Conservation (phyloP, 23 red algal species). For the Gracilariopsis chorda region DNA sequence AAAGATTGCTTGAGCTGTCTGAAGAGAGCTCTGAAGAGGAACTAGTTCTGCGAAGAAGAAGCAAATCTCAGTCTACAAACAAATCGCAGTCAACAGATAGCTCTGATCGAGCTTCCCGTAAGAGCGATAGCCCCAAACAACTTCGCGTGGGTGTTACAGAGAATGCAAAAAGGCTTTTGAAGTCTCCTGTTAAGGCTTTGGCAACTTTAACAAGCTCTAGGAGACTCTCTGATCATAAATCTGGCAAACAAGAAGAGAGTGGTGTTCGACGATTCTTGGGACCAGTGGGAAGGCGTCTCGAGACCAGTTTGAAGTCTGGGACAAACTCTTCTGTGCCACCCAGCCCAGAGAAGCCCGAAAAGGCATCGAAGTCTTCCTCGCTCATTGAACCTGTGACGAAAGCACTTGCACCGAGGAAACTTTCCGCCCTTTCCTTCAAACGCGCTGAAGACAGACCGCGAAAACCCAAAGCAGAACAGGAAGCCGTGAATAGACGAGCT, state of each 20-base stretch:
- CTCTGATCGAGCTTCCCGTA: background rate
- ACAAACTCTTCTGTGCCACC: background rate
- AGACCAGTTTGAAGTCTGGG: background rate
- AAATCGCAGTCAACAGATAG: background rate
- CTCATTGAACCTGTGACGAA: background rate
- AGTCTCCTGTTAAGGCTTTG: slow-evolving; percentile 4
- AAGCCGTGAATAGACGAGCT: background rate
- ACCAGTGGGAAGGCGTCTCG: background rate
- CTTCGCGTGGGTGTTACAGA: background rate
- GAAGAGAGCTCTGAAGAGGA: slow-evolving; percentile 17
- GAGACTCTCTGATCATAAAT: background rate
- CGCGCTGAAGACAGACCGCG: background rate
- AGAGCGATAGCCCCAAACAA: background rate
- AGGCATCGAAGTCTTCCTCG: background rate
- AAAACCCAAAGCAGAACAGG: background rate
- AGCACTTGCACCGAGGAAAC: background rate
- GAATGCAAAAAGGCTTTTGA: background rate
- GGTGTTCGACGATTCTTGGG: background rate
- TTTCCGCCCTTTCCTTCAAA: background rate
- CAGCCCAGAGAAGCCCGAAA: background rate
- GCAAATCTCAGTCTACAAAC: background rate
- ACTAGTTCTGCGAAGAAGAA: background rate
- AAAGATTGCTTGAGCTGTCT: background rate
- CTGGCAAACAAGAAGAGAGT: background rate
- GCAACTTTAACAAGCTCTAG: background rate